phyloP scores from a whole-genome alignment of 495 filamentous ascomycete species.

The Xylaria sp. region DNA sequence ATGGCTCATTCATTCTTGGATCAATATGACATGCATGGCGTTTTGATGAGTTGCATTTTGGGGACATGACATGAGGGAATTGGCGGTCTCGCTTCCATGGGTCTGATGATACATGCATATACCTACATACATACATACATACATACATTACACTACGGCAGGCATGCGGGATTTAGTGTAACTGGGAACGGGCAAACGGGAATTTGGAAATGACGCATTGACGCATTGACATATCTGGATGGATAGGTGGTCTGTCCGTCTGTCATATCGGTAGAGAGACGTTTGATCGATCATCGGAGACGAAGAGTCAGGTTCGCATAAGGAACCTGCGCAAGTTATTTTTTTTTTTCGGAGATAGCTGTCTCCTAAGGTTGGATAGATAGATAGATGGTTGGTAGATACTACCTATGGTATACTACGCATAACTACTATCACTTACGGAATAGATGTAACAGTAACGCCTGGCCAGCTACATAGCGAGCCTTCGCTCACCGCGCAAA shows the following conservation, averaged over 20 bases:
- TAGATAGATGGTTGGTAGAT: no score
- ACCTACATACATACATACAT: no score
- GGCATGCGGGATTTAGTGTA: conserved; percentile 15
- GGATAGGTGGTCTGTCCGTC: no score
- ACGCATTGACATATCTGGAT: background rate
- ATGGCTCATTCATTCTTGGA: background rate
- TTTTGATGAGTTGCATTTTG: background rate
- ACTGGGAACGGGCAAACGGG: conserved; percentile 9
- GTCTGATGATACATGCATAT: background rate
- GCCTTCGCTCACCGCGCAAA: no score
- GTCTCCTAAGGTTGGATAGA: no score
- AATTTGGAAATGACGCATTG: conserved; percentile 7
- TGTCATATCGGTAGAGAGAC: no score
- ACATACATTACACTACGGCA: no score
- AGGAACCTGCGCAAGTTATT: background rate
- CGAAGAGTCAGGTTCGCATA: background rate
- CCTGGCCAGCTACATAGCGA: no score
- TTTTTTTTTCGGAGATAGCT: no score
- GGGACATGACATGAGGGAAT: conserved; percentile 12
- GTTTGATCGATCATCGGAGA: background rate
- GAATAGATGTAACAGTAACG: no score
- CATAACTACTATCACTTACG: no score
- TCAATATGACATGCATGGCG: conserved; percentile 14
- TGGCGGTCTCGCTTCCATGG: background rate
- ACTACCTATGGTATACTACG: no score